A percentile compares a stretch with the other conserved stretches of the same genome.
Conservation (phyloP, 768 basidiomycete species). For the Phylloporus arenicola region DNA sequence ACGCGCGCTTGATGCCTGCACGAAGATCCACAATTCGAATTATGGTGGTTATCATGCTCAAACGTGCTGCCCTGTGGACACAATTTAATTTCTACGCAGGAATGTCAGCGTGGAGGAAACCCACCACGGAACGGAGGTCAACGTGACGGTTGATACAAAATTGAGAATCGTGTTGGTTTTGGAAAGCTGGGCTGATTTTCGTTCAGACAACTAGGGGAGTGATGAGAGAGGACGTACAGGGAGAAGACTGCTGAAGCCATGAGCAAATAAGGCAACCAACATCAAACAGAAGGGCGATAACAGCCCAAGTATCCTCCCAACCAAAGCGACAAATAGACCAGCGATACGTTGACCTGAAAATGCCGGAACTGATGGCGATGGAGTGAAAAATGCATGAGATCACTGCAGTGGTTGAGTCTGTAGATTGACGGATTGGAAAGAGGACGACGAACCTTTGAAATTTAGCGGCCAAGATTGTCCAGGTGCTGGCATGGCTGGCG, state of each 20-base stretch:
- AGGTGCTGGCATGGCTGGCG: constrained; percentile 12
- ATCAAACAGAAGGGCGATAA: constrained; percentile 14
- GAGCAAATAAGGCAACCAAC: constrained; percentile 1
- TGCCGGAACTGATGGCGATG: constrained; percentile 9
- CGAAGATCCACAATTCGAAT: constrained; percentile 6
- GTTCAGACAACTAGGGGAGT: background rate
- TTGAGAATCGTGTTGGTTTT: background rate
- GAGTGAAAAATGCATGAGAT: constrained; percentile 5
- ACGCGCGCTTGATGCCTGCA: background rate
- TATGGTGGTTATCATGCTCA: constrained; percentile 15
- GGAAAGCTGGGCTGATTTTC: background rate
- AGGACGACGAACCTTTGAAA: constrained; percentile 9
- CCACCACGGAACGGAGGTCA: constrained; percentile 12
- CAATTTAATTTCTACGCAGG: background rate
- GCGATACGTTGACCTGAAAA: constrained; percentile 13
- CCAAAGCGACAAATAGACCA: constrained; percentile 13
- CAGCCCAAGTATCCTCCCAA: constrained; percentile 16
- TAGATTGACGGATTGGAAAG: background rate
- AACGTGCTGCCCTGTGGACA: constrained; percentile 7
- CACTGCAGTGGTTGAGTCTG: background rate
- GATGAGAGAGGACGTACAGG: background rate
- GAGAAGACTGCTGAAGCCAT: constrained; percentile 4
- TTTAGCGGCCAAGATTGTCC: constrained; percentile 11
- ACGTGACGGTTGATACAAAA: background rate
- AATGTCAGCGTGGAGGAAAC: background rate